Conservation (phyloP, 129 eudicot genomes). For the Apium graveolens region DNA sequence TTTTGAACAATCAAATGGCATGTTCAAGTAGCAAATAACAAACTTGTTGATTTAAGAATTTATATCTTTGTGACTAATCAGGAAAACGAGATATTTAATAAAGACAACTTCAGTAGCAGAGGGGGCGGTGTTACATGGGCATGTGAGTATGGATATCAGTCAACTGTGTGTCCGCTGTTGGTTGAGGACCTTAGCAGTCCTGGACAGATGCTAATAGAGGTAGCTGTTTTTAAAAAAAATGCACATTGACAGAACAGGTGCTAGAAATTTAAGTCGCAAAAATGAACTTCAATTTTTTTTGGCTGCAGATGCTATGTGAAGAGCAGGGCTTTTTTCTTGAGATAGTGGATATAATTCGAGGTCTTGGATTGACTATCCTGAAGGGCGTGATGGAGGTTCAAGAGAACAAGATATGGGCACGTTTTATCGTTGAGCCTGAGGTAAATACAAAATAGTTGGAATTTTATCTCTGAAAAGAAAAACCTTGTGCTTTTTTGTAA, state of each 20-base stretch:
- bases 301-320: conserved; percentile 76
- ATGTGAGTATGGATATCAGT: conserved; percentile 58
- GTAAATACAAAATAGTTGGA: conserved; percentile 23
- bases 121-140: conserved; percentile 79
- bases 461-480: not conserved
- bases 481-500: not conserved
- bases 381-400: conserved; percentile 81
- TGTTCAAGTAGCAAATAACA: not conserved
- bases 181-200: conserved; percentile 75
- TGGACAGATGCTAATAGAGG: conserved; percentile 92
- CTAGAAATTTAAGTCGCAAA: not conserved
- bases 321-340: conserved; percentile 90
- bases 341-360: conserved; percentile 66
- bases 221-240: conserved; percentile 14
- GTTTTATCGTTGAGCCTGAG: conserved; percentile 68
- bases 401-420: conserved; percentile 73
- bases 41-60: not conserved
- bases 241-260: not conserved
- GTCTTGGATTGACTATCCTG: conserved; percentile 79
- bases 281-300: not conserved
- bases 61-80: conserved; percentile 9
- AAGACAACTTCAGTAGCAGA: conserved; percentile 26
- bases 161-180: conserved; percentile 63
- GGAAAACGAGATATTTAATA: conserved; percentile 25
- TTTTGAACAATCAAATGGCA: not conserved